A percentile compares a stretch with the other conserved stretches of the same genome.
Evolutionary conservation across 2,329 filamentous ascomycete genomes (phyloP).

Genomic region (Colletotrichum karsti): DNA sequence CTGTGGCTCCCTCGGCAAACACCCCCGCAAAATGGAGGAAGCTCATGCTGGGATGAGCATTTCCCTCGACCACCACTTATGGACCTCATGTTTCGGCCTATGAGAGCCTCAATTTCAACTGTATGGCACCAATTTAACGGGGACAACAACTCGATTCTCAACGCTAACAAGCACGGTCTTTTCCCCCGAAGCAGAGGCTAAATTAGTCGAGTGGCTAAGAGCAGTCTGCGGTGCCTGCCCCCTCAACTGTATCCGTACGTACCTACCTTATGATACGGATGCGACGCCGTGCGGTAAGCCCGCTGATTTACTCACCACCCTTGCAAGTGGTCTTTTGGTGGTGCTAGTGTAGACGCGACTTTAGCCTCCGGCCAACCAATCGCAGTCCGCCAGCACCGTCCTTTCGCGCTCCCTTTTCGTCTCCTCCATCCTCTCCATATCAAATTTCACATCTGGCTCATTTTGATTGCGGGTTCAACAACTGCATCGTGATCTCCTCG

Average conservation of each 20-base stretch:
- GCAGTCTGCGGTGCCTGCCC: too few relatives aligned
- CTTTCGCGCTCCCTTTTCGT: neutral
- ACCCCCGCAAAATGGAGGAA: constrained; percentile 12
- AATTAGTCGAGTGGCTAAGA: too few relatives aligned
- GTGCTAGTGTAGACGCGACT: neutral
- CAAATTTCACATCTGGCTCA: constrained; percentile 23
- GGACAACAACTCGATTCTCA: too few relatives aligned
- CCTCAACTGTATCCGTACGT: neutral
- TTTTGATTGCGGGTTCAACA: constrained; percentile 6
- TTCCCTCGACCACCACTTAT: neutral
- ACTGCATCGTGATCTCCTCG: constrained; percentile 8
- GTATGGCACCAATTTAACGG: too few relatives aligned
- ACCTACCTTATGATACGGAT: neutral
- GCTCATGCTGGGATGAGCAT: neutral
- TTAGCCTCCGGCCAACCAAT: constrained; percentile 18
- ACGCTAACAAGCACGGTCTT: too few relatives aligned
- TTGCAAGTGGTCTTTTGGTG: neutral
- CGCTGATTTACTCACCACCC: too few relatives aligned
- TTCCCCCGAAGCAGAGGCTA: too few relatives aligned
- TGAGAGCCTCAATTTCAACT: too few relatives aligned
- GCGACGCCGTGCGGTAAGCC: too few relatives aligned
- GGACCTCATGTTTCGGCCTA: too few relatives aligned
- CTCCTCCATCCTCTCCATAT: constrained; percentile 16
- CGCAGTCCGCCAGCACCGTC: constrained; percentile 14
- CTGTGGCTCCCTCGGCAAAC: neutral